These are phyloP conservation scores for Colletotrichum eleusines DNA, from an alignment of 2,329 filamentous ascomycete species.

Conservation along the genomic window DNA sequence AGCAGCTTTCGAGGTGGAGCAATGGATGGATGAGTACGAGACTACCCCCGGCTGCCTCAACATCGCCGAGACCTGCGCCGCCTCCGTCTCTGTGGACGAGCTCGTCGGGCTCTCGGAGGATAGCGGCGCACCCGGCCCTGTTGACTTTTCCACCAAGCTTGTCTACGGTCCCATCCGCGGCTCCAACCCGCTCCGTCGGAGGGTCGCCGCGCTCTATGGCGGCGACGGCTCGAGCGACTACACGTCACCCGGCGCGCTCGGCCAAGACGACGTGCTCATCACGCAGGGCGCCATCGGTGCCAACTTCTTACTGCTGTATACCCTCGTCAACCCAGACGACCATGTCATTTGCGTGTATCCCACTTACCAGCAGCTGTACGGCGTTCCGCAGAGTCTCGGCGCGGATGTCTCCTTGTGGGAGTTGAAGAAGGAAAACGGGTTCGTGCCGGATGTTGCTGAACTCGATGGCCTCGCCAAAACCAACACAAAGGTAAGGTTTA, in stretches of 20 bases:
- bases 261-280: slow-evolving; percentile 73
- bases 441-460: slow-evolving; percentile 73
- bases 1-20: slow-evolving; percentile 74
- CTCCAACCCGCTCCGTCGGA: slow-evolving; percentile 71
- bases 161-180: slow-evolving; percentile 82
- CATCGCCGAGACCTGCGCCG: slow-evolving; percentile 83
- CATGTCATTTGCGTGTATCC: slow-evolving; percentile 88
- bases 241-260: slow-evolving; percentile 46
- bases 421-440: slow-evolving; percentile 71
- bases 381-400: slow-evolving; percentile 77
- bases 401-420: slow-evolving; percentile 82
- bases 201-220: slow-evolving; percentile 75
- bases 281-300: slow-evolving; percentile 82
- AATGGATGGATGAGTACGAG: slow-evolving; percentile 75
- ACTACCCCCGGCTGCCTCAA: slow-evolving; percentile 71
- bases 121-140: slow-evolving; percentile 55
- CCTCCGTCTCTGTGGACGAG: slow-evolving; percentile 79
- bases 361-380: slow-evolving; percentile 84
- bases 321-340: slow-evolving; percentile 76
- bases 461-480: slow-evolving; percentile 72
- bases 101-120: slow-evolving; percentile 70
- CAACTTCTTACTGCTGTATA: slow-evolving; percentile 80
- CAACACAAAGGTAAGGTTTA: slow-evolving; percentile 79
- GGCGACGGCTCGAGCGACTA: slow-evolving; percentile 54
- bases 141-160: slow-evolving; percentile 67